Evolutionary conservation across 2,329 filamentous ascomycete species (phyloP), one percentile per base, ranked within the genome.

Genomic region (Colletotrichum paranaense): DNA sequence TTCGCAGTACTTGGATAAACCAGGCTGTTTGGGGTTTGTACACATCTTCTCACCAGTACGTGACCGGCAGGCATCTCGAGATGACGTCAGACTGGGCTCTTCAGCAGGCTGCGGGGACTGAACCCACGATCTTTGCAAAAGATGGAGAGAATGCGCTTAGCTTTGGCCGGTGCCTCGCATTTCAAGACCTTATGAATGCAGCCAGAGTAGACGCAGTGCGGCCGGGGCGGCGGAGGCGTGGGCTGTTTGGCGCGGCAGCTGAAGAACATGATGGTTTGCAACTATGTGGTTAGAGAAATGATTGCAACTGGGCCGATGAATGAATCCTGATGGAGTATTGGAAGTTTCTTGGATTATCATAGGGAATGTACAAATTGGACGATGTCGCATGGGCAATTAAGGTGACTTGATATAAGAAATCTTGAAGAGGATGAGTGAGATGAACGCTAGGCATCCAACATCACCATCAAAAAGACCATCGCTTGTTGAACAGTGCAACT

Each of bases 61-160:
- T 28, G 75, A 71, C 3, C 75, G 75, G 32, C 75, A 76, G 49
- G 75, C 75, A 55, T 76, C 75, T 76, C 7, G 24, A 16, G 7
- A 1, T 4, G 5, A 16, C 11, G 62, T 68, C 30, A 75, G 56
- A 22, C 32, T 1, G 16, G 2, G 9, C 11, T n/a, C 9, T n/a
- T 5, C 4, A 6, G 14, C 14, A 2, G 8, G 16, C 16, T 12
- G 4, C 6, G 2, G 28, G 3, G 14, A 28, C 1, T 2, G 16
- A 46, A 57, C 75, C 49, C 0, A 76, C 75, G 75, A 3, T 74
- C 75, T 63, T 75, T 76, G 70, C 75, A 76, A 53, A 76, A 72
- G 5, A 72, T 32, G 6, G 75, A 76, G 26, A 67, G 53, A 16
- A 65, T 12, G 32, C 28, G 30, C 19, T 42, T 26, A 9, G 62